Conservation (phyloP, 2,329 filamentous ascomycete species). For the Aspergillus sp. region DNA sequence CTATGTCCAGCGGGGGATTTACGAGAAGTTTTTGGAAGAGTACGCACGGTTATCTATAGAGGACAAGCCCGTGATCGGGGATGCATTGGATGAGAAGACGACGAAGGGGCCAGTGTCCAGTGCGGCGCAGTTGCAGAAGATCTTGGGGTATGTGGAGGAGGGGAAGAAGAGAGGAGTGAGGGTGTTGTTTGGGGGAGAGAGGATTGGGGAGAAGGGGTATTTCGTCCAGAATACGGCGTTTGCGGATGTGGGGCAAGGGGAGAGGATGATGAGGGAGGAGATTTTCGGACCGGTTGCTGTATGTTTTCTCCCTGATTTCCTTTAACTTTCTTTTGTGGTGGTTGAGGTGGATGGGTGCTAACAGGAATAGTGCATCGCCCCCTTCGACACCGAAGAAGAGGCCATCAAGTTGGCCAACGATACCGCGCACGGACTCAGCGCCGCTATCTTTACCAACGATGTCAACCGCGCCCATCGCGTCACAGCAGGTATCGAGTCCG, state of each 20-base stretch:
- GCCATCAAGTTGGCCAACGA: constrained; percentile 58
- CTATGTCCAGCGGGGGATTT: constrained; percentile 36
- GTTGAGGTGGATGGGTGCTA: not conserved
- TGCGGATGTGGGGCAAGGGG: constrained; percentile 52
- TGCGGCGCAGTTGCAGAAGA: constrained; percentile 23
- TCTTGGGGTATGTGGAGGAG: constrained; percentile 27
- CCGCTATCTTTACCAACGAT: constrained; percentile 31
- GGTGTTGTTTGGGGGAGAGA: constrained; percentile 27
- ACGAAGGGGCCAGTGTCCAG: constrained; percentile 29
- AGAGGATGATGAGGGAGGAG: constrained; percentile 54
- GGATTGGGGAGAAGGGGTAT: constrained; percentile 50
- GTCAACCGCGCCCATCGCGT: constrained; percentile 28
- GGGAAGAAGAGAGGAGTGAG: constrained; percentile 24
- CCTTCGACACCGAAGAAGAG: constrained; percentile 62
- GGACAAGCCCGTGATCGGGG: constrained; percentile 46
- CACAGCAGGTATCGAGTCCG: constrained; percentile 22
- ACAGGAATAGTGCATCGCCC: constrained; percentile 49
- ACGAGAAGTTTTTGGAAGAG: constrained; percentile 31
- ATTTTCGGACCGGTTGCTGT: constrained; percentile 59
- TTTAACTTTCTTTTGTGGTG: too few relatives aligned
- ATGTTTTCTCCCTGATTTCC: too few relatives aligned
- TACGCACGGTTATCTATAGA: constrained; percentile 52
- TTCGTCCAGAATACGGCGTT: constrained; percentile 65
- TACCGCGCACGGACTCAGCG: constrained; percentile 38
- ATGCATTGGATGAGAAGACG: constrained; percentile 23